Evolutionary conservation across 768 basidiomycete genomes (phyloP), one percentile per base, ranked within the genome.

Genomic region (Agaricus bisporus): DNA sequence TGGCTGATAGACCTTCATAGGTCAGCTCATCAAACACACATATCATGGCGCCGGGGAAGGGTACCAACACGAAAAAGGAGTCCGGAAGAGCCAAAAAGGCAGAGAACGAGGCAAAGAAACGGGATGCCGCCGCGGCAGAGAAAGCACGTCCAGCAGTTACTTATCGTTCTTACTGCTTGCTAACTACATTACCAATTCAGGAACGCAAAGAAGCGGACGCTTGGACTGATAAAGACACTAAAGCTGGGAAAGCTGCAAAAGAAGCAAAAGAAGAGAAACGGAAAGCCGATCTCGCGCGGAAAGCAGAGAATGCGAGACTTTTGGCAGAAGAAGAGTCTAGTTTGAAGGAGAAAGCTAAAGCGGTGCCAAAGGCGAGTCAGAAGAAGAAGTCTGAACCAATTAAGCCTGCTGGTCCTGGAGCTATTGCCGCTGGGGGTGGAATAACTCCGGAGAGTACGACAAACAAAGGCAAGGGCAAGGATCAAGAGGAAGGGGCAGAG

Each of bases 51-150:
- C 93, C 94, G 1, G 52, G 52, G 2, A 91, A 91, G 68, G 88
- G 85, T 57, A 82, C 78, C 60, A 95, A 93, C 75, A 76, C 90
- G 54, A 97, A 95, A 83, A 95, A 95, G 67, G 94, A 95, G 68
- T 70, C 82, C 41, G 93, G 94, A 4, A 71, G 88, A 50, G 87
- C 93, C 0, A 94, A 91, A 72, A 97, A 97, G 68, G 90, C 90
- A 22, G 89, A 94, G 64, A 94, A 92, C 64, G 90, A 91, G 64
- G 75, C 80, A 8, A 91, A 86, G 75, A 94, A 93, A 69, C 77
- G 80, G 57, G 81, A 78, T 5, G 76, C 73, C 4, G 83, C 76
- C 0, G 75, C 73, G 10, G 76, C 74, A 7, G 88, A 82, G 11
- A 83, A 79, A 71, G 90, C 84, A 47, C 26, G 41, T 42, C 44